Conservation (phyloP, 2,329 filamentous ascomycete species). For the Talaromyces pinophilus region DNA sequence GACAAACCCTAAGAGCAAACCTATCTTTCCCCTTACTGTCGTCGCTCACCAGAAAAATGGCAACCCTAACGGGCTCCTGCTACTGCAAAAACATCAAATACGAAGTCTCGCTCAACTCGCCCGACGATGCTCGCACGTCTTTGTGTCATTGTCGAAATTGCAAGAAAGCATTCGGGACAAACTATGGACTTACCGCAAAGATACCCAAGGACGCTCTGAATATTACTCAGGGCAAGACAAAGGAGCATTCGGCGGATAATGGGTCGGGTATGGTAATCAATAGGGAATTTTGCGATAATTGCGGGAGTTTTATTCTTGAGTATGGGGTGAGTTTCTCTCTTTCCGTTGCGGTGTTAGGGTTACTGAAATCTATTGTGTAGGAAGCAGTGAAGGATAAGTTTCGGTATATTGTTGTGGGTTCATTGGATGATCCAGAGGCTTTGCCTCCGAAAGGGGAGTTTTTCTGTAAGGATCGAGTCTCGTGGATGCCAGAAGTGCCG, state of each 20-base stretch:
- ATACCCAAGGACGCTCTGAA: slow-evolving; percentile 49
- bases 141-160: slow-evolving; percentile 58
- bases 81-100: slow-evolving; percentile 54
- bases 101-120: slow-evolving; percentile 46
- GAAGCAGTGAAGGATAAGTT: slow-evolving; percentile 37
- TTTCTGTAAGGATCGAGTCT: slow-evolving; percentile 52
- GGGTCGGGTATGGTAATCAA: slow-evolving; percentile 51
- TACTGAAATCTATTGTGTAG: slow-evolving; percentile 23
- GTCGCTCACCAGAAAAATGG: slow-evolving; percentile 28
- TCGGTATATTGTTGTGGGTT: slow-evolving; percentile 52
- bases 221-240: slow-evolving; percentile 43
- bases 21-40: background rate
- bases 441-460: slow-evolving; percentile 58
- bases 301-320: slow-evolving; percentile 55
- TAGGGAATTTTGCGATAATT: slow-evolving; percentile 56
- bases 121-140: slow-evolving; percentile 53
- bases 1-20: background rate
- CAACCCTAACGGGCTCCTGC: slow-evolving; percentile 46
- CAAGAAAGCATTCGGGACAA: slow-evolving; percentile 56
- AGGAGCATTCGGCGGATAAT: slow-evolving; percentile 54
- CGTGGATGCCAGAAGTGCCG: slow-evolving; percentile 55
- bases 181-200: slow-evolving; percentile 56
- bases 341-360: background rate
- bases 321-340: slow-evolving; percentile 47
- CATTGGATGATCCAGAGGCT: slow-evolving; percentile 52